Evolutionary conservation across 1,284 basidiomycete genomes (phyloP).

Genomic region (Tilletia setariae): DNA sequence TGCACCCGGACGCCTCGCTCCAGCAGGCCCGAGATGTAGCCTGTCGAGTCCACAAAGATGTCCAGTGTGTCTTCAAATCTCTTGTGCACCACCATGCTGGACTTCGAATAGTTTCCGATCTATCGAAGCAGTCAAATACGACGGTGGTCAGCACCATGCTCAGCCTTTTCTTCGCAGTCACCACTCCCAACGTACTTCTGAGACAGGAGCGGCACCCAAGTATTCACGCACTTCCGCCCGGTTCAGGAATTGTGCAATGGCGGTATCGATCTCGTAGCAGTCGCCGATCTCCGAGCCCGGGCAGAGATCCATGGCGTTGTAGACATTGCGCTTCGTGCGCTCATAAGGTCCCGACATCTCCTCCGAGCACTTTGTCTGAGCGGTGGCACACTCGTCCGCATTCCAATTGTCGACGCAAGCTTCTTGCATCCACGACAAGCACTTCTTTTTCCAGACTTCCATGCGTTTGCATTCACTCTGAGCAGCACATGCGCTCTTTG

Average conservation of each 20-base stretch:
- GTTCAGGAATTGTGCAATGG: constrained; percentile 1
- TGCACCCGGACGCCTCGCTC: background rate
- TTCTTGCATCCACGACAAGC: too few species aligned
- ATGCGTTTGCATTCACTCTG: background rate
- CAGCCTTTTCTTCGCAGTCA: too few species aligned
- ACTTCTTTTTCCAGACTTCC: background rate
- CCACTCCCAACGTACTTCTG: too few species aligned
- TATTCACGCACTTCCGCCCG: background rate
- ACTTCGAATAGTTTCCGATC: constrained; percentile 4
- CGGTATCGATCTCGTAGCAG: constrained; percentile 5
- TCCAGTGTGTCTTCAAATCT: background rate
- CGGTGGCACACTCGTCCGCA: constrained; percentile 4
- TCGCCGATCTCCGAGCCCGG: background rate
- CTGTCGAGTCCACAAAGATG: background rate
- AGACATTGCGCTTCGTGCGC: constrained; percentile 40
- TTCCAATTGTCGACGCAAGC: background rate
- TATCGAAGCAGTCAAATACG: too few species aligned
- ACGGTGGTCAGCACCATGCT: too few species aligned
- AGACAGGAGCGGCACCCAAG: background rate
- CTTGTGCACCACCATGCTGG: too few species aligned
- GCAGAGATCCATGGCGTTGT: constrained; percentile 44
- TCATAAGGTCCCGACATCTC: constrained; percentile 29
- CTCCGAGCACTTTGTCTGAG: too few species aligned
- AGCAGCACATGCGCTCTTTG: too few species aligned
- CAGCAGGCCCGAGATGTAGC: constrained; percentile 4